Conservation (phyloP, 2,329 filamentous ascomycete genomes). For the Knoxdaviesia proteae region DNA sequence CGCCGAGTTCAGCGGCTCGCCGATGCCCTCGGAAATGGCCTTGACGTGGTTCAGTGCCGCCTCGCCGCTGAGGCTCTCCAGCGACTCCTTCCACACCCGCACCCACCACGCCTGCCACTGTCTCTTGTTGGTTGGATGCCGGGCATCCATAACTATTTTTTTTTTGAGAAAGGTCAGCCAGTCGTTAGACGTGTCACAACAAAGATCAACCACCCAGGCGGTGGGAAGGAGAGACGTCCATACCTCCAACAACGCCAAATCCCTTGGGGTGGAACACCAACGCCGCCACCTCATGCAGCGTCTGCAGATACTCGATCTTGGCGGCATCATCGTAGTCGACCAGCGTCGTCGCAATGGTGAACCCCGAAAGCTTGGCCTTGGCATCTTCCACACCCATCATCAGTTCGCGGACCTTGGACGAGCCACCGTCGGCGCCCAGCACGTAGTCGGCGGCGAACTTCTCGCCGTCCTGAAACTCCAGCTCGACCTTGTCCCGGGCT, state of each 20-base stretch:
- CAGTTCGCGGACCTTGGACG: constrained; percentile 11
- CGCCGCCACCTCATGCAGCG: constrained; percentile 12
- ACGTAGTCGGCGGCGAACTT: constrained; percentile 9
- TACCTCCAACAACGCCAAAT: constrained; percentile 12
- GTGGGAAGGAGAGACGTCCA: background rate
- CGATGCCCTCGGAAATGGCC: constrained; percentile 8
- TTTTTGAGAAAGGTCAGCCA: background rate
- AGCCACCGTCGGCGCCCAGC: constrained; percentile 13
- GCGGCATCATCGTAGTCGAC: constrained; percentile 8
- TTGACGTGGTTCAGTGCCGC: constrained; percentile 14
- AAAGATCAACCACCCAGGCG: background rate
- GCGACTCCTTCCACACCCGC: constrained; percentile 13
- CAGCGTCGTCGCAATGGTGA: constrained; percentile 12
- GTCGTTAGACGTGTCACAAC: background rate
- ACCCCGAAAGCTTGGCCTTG: constrained; percentile 8
- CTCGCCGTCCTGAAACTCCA: constrained; percentile 9
- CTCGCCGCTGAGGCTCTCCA: constrained; percentile 11
- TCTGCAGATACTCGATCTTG: constrained; percentile 9
- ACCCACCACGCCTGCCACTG: constrained; percentile 15
- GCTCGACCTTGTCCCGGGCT: constrained; percentile 2
- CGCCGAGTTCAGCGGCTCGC: constrained; percentile 12
- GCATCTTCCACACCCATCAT: constrained; percentile 11
- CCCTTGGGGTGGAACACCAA: constrained; percentile 11
- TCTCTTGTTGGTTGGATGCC: constrained; percentile 8
- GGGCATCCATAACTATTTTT: constrained; percentile 8